Base-by-base conservation (phyloP, 176 grass and related monocot species). In the Rhynchospora breviuscula region DNA sequence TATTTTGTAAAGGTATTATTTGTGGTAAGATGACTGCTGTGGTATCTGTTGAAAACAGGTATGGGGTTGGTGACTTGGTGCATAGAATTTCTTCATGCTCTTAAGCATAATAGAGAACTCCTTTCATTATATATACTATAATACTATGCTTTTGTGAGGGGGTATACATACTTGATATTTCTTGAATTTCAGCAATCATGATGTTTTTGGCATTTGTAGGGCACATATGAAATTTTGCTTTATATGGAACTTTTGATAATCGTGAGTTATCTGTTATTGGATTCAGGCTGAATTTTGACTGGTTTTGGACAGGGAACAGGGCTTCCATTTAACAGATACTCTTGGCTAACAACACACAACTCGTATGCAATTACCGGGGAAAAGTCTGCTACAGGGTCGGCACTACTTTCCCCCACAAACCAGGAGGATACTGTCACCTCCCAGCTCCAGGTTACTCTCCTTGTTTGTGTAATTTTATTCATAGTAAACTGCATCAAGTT, bases 261-360 rank as follows among this genome's bases (percentile, higher is more conserved):
- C n/a, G n/a, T 46, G 40, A 70, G 33, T 70, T 70, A n/a, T 35
- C 33, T 35, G 33, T 35, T 35, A 1, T 46, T 19, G 67, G 67
- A 7, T 70, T 46, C n/a, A 15, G 67, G 45, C 67, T 70, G 44
- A 70, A 70, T 70, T 45, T 46, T 46, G 35, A 9, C 45, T 10
- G 14, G 8, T 70, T 35, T 46, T 46, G 35, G 10, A 33, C 80
- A 94, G 88, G 85, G 87, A 2, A 87, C 84, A 3, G 79, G 17
- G 0, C 62, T 98, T 6, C 68, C 91, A 7, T 98, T 98, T 84
- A 95, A 98, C 76, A 66, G 14, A 48, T 98, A 95, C 89, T 78
- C 90, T 31, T 98, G 96, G 96, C 91, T 98, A 52, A 95, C 96
- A 21, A 98, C 96, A 40, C 96, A 98, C 86, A 98, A 98, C 89